A percentile compares a stretch with the other conserved stretches of the same genome.
These are phyloP conservation scores for Colletotrichum orchidophilum DNA, from an alignment of 2,329 filamentous ascomycete genomes.

Conservation along the genomic window DNA sequence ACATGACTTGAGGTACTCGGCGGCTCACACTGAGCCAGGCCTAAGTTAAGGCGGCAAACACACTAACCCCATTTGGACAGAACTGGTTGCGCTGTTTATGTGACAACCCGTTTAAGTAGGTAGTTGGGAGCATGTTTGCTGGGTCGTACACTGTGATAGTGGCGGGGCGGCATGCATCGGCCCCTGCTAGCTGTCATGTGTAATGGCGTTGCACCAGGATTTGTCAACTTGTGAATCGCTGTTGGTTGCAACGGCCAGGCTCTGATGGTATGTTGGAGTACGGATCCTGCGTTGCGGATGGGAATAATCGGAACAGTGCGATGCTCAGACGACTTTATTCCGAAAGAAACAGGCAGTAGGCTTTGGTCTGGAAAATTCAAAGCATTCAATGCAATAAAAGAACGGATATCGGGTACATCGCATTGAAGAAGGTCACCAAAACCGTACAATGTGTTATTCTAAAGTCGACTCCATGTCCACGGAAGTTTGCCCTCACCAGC, in stretches of 20 bases:
- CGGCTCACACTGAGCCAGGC: too few species aligned
- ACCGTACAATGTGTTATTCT: not conserved
- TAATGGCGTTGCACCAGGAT: not conserved
- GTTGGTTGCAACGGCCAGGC: not conserved
- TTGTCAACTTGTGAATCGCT: not conserved
- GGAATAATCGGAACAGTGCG: not conserved
- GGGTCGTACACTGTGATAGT: not conserved
- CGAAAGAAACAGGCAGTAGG: not conserved
- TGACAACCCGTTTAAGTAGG: not conserved
- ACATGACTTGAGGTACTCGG: too few species aligned
- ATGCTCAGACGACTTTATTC: not conserved
- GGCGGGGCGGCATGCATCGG: not conserved
- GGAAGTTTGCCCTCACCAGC: constrained; percentile 34
- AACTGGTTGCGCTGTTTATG: too few species aligned
- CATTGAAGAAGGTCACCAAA: not conserved
- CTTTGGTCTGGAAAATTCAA: not conserved
- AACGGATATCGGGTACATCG: too few species aligned
- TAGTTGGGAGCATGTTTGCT: not conserved
- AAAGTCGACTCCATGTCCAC: constrained; percentile 36
- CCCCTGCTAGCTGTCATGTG: not conserved
- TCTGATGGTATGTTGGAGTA: not conserved
- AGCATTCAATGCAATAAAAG: too few species aligned
- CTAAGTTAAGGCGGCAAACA: too few species aligned
- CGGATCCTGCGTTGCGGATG: not conserved
- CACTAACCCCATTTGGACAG: too few species aligned